phyloP scores from a whole-genome alignment of 306 rosid genomes.

The peach (Prunus persica) region DNA sequence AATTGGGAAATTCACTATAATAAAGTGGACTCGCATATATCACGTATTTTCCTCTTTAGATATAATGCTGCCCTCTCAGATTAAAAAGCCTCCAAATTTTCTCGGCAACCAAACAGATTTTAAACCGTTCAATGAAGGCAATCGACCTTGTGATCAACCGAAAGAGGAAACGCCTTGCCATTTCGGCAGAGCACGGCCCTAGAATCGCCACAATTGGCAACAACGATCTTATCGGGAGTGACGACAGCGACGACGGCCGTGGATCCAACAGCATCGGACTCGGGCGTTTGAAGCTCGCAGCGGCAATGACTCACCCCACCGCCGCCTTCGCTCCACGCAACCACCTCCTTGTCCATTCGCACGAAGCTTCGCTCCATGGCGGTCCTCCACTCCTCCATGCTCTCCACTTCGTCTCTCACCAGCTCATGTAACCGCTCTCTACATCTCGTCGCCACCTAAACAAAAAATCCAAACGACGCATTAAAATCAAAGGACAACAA shows the following conservation, averaged over 20 bases:
- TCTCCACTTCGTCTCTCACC: constrained; percentile 46
- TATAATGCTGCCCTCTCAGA: not conserved
- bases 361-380: constrained; percentile 53
- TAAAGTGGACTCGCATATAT: not conserved
- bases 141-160: constrained; percentile 61
- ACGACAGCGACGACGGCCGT: constrained; percentile 51
- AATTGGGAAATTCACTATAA: not conserved
- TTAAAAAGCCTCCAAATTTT: not conserved
- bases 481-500: not conserved
- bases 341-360: constrained; percentile 56
- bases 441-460: constrained; percentile 55
- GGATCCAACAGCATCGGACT: constrained; percentile 65
- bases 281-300: constrained; percentile 56
- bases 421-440: constrained; percentile 53
- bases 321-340: constrained; percentile 23
- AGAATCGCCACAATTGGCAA: constrained; percentile 66
- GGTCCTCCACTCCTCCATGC: constrained; percentile 35
- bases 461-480: not conserved
- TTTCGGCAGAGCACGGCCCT: constrained; percentile 62
- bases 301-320: constrained; percentile 32
- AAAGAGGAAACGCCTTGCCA: constrained; percentile 58
- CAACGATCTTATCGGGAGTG: constrained; percentile 48
- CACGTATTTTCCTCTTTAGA: not conserved
- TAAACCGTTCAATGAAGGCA: not conserved
- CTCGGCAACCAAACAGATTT: not conserved